A percentile compares a stretch with the other conserved stretches of the same genome.
Conservation (phyloP, 257 asterid genomes). For the Galeopsis tetrahit region DNA sequence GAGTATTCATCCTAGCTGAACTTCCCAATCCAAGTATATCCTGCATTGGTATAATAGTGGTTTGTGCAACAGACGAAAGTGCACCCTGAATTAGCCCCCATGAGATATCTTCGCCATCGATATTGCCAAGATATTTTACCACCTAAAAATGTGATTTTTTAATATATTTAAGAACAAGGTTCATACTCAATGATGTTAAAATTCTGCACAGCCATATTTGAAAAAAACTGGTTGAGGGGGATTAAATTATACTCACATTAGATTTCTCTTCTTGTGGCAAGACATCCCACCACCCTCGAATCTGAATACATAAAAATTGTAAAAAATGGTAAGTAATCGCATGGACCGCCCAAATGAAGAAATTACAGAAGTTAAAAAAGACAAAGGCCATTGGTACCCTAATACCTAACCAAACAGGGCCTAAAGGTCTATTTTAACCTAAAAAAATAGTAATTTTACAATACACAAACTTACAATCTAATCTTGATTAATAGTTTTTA, state of each 20-base stretch:
- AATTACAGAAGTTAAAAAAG: conserved; percentile 2
- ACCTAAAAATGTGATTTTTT: conserved; percentile 53
- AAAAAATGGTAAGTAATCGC: not conserved
- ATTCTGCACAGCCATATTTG: not conserved
- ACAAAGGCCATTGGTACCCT: not conserved
- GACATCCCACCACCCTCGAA: conserved; percentile 89
- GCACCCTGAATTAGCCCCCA: conserved; percentile 88
- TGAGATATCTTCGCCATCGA: conserved; percentile 67
- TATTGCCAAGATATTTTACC: conserved; percentile 64
- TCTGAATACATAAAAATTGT: conserved; percentile 47
- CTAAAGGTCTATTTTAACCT: not conserved
- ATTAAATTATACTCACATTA: conserved; percentile 56
- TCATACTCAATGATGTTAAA: conserved; percentile 17
- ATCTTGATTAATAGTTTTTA: not conserved
- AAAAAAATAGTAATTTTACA: not conserved
- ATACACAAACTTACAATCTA: not conserved
- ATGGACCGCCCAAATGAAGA: conserved; percentile 2
- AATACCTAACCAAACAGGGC: too few relatives aligned
- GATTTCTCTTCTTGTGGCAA: conserved; percentile 80
- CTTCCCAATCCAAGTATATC: conserved; percentile 85
- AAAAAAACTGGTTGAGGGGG: conserved; percentile 18
- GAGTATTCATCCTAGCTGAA: conserved; percentile 92
- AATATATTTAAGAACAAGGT: conserved; percentile 26
- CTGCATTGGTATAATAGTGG: conserved; percentile 95
- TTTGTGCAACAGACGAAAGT: conserved; percentile 83